Evolutionary conservation across 2,329 filamentous ascomycete genomes (phyloP).

Genomic region (Alternaria incomplexa): DNA sequence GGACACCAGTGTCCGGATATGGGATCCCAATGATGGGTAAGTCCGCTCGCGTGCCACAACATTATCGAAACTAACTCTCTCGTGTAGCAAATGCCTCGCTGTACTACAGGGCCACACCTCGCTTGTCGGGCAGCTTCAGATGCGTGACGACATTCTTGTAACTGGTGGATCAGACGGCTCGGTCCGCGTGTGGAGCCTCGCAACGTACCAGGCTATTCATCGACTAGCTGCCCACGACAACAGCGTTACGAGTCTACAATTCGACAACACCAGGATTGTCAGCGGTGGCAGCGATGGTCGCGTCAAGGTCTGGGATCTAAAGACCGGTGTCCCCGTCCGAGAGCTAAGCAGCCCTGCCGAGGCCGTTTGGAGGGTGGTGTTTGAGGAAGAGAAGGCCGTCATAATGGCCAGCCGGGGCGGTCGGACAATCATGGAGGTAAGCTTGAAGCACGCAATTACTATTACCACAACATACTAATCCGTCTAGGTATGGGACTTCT

Average conservation of each 20-base stretch:
- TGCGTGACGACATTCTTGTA: conserved; percentile 92
- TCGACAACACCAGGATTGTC: conserved; percentile 93
- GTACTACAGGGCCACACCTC: conserved; percentile 97
- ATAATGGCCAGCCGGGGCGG: conserved; percentile 86
- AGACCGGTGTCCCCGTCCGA: conserved; percentile 86
- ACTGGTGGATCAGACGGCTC: conserved; percentile 96
- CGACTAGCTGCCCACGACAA: conserved; percentile 96
- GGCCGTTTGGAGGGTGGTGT: conserved; percentile 96
- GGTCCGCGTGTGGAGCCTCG: conserved; percentile 93
- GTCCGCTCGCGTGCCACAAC: conserved; percentile 44
- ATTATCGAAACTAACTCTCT: conserved; percentile 16
- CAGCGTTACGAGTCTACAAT: conserved; percentile 95
- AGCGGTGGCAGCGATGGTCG: conserved; percentile 96
- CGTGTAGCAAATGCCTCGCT: conserved; percentile 72
- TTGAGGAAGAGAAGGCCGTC: conserved; percentile 97
- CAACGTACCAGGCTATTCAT: conserved; percentile 90
- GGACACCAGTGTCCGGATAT: conserved; percentile 95
- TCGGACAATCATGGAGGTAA: conserved; percentile 96
- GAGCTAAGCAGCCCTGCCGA: conserved; percentile 92
- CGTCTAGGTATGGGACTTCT: conserved; percentile 87
- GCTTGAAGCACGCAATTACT: conserved; percentile 37
- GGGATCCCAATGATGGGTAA: conserved; percentile 88
- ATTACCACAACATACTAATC: conserved; percentile 35
- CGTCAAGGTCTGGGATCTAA: conserved; percentile 97
- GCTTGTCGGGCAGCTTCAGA: conserved; percentile 93